phyloP scores from a whole-genome alignment of 1,139 yeast species.

The Yamadazyma mexicana region DNA sequence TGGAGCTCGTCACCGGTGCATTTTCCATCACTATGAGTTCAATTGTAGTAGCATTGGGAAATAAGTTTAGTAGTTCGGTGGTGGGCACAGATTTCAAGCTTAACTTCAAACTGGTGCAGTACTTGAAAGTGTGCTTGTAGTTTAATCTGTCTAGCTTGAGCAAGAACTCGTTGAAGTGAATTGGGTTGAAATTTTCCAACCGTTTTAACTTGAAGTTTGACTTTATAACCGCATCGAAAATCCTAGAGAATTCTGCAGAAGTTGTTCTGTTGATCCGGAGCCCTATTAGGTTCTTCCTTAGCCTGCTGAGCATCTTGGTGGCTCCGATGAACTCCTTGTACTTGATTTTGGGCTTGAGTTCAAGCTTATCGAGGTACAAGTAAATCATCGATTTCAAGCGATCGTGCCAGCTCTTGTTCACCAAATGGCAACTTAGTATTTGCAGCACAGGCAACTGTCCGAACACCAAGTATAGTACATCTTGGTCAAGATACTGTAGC shows the following conservation, averaged over 20 bases:
- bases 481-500: conserved; percentile 27
- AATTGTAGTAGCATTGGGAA: conserved; percentile 26
- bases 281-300: conserved; percentile 17
- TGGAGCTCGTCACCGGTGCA: neutral
- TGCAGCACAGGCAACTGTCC: conserved; percentile 19
- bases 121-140: conserved; percentile 28
- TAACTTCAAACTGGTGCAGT: conserved; percentile 23
- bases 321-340: conserved; percentile 33
- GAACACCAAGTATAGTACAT: conserved; percentile 31
- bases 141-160: conserved; percentile 24
- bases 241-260: conserved; percentile 22
- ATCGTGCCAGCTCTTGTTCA: conserved; percentile 34
- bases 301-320: conserved; percentile 23
- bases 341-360: conserved; percentile 27
- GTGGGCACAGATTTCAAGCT: conserved; percentile 26
- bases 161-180: conserved; percentile 27
- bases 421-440: conserved; percentile 30
- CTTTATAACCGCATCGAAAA: conserved; percentile 26
- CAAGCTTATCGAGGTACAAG: conserved; percentile 23
- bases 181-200: conserved; percentile 11
- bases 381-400: conserved; percentile 25
- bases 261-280: conserved; percentile 29
- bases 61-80: conserved; percentile 24
- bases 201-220: conserved; percentile 18
- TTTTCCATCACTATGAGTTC: conserved; percentile 21